Base-by-base conservation (phyloP, 352 stramenopile species). In the Phytophthora citrophthora region DNA sequence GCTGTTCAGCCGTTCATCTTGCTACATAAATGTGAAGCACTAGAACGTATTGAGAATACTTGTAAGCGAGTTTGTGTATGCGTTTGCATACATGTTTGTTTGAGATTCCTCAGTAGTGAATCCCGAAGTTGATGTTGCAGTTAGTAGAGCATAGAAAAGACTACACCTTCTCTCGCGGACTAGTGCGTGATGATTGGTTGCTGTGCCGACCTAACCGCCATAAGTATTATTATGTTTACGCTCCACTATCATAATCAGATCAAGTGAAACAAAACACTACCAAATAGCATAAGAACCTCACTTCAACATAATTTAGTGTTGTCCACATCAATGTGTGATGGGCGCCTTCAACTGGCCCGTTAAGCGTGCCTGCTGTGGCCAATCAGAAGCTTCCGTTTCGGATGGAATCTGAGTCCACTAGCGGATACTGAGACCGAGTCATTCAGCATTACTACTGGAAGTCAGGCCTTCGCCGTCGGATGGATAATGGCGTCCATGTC, bases 121-220 rank as follows among this genome's bases (percentile, higher is more conserved):
- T 64, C 56, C 56, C 46, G 9, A 18, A 16, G 36, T 36, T 55
- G 34, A 61, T 12, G 29, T 26, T 51, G 7, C n/a, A 18, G 20
- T 45, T 46, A 12, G 2, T 15, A 11, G 4, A 24, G 5, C 38
- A 64, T 51, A 64, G 38, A 31, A 40, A 56, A 46, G n/a, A 23
- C 47, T 2, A 6, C 3, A 64, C 38, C 56, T 59, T 44, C 47
- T 46, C 56, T 64, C 47, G 47, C 47, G 47, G 47, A 64, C 56
- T 64, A 51, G 29, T 44, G 41, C 41, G 43, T 18, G 13, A 20
- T 20, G 40, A 52, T 61, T 61, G 29, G 40, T 13, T 24, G 34
- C 9, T 36, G 18, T n/a, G 29, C 29, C 1, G 29, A 34, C 29
- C 29, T 34, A 34, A 10, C 29, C 29, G 7, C 9, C 29, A 34